Evolutionary conservation across 2,329 filamentous ascomycete genomes (phyloP).

Genomic region (Penicillium concentricum): DNA sequence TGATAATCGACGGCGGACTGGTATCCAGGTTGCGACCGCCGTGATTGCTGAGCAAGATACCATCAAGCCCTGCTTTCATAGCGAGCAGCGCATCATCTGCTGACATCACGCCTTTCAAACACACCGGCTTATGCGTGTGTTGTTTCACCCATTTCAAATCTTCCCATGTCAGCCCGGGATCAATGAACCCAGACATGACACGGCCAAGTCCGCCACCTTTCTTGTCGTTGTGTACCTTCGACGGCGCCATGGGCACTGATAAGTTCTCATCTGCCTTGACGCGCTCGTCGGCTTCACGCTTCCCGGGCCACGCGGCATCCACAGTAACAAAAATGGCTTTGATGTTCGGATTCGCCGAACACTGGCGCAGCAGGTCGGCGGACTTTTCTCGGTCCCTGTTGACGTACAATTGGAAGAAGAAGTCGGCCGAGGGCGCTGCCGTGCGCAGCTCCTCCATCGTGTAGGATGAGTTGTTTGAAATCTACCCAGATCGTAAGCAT

Average conservation of each 20-base stretch:
- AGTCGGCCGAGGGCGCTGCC: conserved; percentile 42
- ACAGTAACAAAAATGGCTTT: conserved; percentile 55
- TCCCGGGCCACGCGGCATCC: conserved; percentile 55
- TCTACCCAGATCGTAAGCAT: conserved; percentile 25
- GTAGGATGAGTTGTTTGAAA: conserved; percentile 63
- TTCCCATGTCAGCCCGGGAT: conserved; percentile 53
- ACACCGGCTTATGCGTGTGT: conserved; percentile 51
- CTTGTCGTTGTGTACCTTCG: conserved; percentile 49
- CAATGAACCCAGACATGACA: conserved; percentile 54
- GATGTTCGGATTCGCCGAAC: conserved; percentile 43
- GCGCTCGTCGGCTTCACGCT: conserved; percentile 59
- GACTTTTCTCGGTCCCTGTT: conserved; percentile 53
- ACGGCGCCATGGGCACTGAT: conserved; percentile 46
- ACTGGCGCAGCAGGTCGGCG: conserved; percentile 45
- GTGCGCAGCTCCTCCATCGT: conserved; percentile 55
- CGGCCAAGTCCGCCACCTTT: conserved; percentile 55
- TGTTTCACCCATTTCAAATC: conserved; percentile 55
- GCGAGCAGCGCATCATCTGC: conserved; percentile 56
- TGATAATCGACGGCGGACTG: conserved; percentile 50
- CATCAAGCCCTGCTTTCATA: conserved; percentile 51
- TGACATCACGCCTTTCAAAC: conserved; percentile 58
- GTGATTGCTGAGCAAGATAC: conserved; percentile 59
- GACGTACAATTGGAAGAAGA: conserved; percentile 59
- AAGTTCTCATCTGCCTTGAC: conserved; percentile 49
- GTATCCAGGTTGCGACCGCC: conserved; percentile 58